Base-by-base conservation (phyloP, 805 yeast species). In the Candida stauntonica region DNA sequence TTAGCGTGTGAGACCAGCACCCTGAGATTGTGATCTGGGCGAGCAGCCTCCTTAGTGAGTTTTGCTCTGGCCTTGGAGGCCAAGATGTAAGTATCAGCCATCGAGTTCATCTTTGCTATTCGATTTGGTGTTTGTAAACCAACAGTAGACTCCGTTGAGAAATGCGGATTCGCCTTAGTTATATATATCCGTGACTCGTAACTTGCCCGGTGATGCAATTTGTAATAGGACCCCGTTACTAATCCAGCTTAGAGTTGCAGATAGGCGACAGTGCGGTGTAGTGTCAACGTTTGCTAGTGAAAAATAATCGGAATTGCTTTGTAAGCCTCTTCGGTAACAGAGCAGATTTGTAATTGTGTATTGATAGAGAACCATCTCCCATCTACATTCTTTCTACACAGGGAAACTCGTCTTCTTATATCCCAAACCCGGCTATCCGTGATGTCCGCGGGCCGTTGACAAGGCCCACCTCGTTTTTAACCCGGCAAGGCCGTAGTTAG, bases 1-100 rank as follows among this genome's bases (percentile, higher is more conserved):
- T 55, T 55, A 5, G 60, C 60, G 41, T 55, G 60, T 13, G 48
- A 44, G 3, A 55, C 57, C 12, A 55, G 35, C 12, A 40, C 30
- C 34, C 60, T 41, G 16, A 55, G 33, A 31, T 52, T 41, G 26
- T 47, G 58, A 26, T 55, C 60, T 6, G 44, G 43, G 20, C 43
- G 46, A 7, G 47, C 15, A 9, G 60, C 60, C 36, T 51, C 60
- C 29, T 24, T 44, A 1, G 51, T 34, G 11, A 55, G 50, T 36
- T 54, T 55, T 16, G 54, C 34, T 35, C 56, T 50, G 6, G 51
- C 58, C 37, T 40, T 51, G 26, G 44, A 33, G 18, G 57, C 58
- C 12, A 54, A 50, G 18, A 45, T 29, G 36, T 48, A 51, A 21
- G 55, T 47, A 29, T 51, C 58, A 5, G 54, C 44, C 30, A 50